phyloP scores from a whole-genome alignment of 208 protist genomes.

The Angomonas ambiguus region DNA sequence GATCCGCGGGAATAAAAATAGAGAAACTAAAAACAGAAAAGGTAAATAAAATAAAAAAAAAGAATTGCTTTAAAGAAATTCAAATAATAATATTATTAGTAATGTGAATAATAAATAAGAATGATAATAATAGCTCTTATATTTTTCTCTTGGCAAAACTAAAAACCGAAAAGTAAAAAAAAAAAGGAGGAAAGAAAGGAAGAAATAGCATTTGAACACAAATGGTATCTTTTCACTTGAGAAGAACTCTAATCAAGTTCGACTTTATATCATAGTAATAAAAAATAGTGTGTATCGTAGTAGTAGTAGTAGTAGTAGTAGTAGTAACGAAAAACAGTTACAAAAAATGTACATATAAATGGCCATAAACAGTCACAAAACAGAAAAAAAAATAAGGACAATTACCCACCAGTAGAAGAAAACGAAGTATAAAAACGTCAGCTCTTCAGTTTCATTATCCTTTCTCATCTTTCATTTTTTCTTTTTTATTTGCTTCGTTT shows the following conservation, averaged over 20 bases:
- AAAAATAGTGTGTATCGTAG: too few relatives aligned
- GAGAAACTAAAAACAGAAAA: slow-evolving; percentile 9
- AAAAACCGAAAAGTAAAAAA: not conserved
- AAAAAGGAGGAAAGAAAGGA: slow-evolving; percentile 10
- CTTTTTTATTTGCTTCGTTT: too few relatives aligned
- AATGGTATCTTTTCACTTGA: too few relatives aligned
- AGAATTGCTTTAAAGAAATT: not conserved
- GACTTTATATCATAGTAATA: too few relatives aligned
- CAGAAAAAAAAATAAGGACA: slow-evolving; percentile 7
- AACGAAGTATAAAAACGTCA: too few relatives aligned
- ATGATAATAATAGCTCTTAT: slow-evolving; percentile 1
- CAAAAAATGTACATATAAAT: not conserved
- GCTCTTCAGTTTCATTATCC: too few relatives aligned
- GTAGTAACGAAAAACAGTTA: not conserved
- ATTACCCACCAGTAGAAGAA: not conserved
- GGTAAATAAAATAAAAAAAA: slow-evolving; percentile 5
- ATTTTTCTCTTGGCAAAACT: not conserved
- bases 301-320: too few relatives aligned
- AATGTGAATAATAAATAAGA: slow-evolving; percentile 22
- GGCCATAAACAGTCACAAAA: not conserved
- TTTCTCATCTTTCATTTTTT: too few relatives aligned
- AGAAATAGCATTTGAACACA: too few relatives aligned
- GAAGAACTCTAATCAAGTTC: too few relatives aligned
- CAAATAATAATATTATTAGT: not conserved
- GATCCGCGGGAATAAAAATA: slow-evolving; percentile 10